These are phyloP conservation scores for Russula dissimulans DNA, from an alignment of 768 basidiomycete species.

Conservation along the genomic window DNA sequence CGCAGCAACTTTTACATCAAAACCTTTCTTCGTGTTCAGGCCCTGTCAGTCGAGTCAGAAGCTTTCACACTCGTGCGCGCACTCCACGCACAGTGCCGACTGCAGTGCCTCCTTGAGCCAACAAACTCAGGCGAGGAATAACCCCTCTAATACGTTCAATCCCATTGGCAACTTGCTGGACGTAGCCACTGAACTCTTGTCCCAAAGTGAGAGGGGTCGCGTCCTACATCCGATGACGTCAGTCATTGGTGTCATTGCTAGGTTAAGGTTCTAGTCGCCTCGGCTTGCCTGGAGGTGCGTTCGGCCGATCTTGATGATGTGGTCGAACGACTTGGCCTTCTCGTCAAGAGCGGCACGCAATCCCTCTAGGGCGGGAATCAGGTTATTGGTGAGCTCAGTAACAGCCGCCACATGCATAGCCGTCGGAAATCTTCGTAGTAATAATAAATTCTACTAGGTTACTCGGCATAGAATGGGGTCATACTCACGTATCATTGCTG, in stretches of 20 bases:
- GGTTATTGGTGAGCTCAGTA: conserved; percentile 65
- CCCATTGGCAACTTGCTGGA: conserved; percentile 85
- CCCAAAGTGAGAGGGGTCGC: conserved; percentile 96
- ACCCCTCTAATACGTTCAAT: conserved; percentile 76
- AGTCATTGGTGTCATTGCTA: not conserved
- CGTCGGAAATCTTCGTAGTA: conserved; percentile 81
- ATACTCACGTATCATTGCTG: conserved; percentile 89
- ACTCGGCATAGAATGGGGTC: not conserved
- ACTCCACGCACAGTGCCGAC: conserved; percentile 80
- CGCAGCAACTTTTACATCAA: conserved; percentile 87
- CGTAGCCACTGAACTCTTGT: conserved; percentile 98
- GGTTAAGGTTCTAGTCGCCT: not conserved
- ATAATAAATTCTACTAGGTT: not conserved
- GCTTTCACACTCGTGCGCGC: not conserved
- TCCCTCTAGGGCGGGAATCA: conserved; percentile 80
- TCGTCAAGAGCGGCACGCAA: conserved; percentile 76
- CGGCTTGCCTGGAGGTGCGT: conserved; percentile 76
- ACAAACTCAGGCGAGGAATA: conserved; percentile 74
- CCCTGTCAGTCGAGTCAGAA: conserved; percentile 44
- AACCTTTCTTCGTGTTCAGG: conserved; percentile 92
- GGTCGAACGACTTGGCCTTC: conserved; percentile 75
- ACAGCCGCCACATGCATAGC: conserved; percentile 98
- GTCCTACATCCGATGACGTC: conserved; percentile 44
- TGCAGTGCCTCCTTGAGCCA: conserved; percentile 97
- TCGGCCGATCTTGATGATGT: conserved; percentile 97